A percentile compares a stretch with the other conserved stretches of the same genome.
These are phyloP conservation scores for Aristolochia californica DNA, from an alignment of 164 flowering plant species.

Conservation along the genomic window DNA sequence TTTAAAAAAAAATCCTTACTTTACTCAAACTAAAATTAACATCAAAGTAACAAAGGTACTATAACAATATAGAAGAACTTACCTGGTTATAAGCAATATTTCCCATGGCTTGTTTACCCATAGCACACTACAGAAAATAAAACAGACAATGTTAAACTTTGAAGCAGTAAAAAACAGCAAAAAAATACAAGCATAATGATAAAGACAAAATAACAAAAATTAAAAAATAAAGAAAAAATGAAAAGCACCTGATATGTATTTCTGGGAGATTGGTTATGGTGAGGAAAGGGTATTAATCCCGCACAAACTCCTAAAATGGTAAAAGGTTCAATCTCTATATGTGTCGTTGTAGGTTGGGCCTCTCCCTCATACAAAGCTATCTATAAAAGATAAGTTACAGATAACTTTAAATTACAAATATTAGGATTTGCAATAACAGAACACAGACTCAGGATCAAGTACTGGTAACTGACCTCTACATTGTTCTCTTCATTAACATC, in stretches of 20 bases:
- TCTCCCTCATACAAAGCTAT: conserved; percentile 86
- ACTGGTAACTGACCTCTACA: conserved; percentile 56
- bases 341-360: conserved; percentile 63
- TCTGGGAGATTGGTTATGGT: conserved; percentile 98
- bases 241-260: conserved; percentile 86
- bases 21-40: no score
- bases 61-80: conserved; percentile 12
- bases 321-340: conserved; percentile 96
- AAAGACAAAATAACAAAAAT: neutral
- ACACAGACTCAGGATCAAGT: neutral
- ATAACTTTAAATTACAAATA: neutral
- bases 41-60: no score
- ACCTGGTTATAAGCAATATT: conserved; percentile 96
- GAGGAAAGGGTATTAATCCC: conserved; percentile 91
- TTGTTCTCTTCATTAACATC: conserved; percentile 99
- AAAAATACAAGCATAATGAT: neutral
- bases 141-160: no score
- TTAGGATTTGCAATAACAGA: neutral
- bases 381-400: conserved; percentile 20
- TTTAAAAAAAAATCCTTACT: no score
- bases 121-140: conserved; percentile 63
- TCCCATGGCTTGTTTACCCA: conserved; percentile 99
- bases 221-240: neutral
- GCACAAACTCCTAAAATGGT: conserved; percentile 89
- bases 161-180: neutral